Percentiles rank a stretch among this genome's conserved stretches.
phyloP scores from a whole-genome alignment of 2,329 filamentous ascomycete genomes.

The Thielaviopsis euricoi region DNA sequence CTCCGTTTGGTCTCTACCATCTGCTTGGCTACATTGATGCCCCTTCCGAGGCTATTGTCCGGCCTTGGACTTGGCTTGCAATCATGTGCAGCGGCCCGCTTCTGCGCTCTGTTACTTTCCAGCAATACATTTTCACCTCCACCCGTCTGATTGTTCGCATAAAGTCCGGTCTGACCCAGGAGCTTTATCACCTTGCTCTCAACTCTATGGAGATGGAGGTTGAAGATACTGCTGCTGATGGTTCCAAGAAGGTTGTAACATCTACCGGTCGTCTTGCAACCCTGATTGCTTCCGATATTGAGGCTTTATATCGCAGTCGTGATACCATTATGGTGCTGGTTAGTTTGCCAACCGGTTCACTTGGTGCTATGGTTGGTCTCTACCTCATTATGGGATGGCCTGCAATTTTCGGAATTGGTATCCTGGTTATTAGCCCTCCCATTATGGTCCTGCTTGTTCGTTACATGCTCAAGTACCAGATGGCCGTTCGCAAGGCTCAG shows the following conservation, averaged over 20 bases:
- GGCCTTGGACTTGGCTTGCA: conserved; percentile 35
- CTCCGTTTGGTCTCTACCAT: conserved; percentile 36
- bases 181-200: conserved; percentile 39
- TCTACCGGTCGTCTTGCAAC: conserved; percentile 37
- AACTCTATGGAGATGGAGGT: conserved; percentile 40
- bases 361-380: conserved; percentile 32
- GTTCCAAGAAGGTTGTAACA: conserved; percentile 19
- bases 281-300: conserved; percentile 41
- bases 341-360: conserved; percentile 30
- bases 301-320: conserved; percentile 34
- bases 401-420: conserved; percentile 33
- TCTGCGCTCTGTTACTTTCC: conserved; percentile 31
- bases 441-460: conserved; percentile 32
- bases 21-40: conserved; percentile 29
- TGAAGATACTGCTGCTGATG: conserved; percentile 19
- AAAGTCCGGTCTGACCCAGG: conserved; percentile 39
- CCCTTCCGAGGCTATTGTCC: conserved; percentile 26
- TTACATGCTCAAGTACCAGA: conserved; percentile 32
- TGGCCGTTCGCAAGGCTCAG: conserved; percentile 36
- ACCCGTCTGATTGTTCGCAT: conserved; percentile 35
- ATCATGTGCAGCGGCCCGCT: conserved; percentile 33
- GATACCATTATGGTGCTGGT: conserved; percentile 31
- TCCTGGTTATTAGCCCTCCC: conserved; percentile 31
- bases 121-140: conserved; percentile 41
- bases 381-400: conserved; percentile 40